Conservation (phyloP, 1,284 basidiomycete species). For the Trichosporon asahii region DNA sequence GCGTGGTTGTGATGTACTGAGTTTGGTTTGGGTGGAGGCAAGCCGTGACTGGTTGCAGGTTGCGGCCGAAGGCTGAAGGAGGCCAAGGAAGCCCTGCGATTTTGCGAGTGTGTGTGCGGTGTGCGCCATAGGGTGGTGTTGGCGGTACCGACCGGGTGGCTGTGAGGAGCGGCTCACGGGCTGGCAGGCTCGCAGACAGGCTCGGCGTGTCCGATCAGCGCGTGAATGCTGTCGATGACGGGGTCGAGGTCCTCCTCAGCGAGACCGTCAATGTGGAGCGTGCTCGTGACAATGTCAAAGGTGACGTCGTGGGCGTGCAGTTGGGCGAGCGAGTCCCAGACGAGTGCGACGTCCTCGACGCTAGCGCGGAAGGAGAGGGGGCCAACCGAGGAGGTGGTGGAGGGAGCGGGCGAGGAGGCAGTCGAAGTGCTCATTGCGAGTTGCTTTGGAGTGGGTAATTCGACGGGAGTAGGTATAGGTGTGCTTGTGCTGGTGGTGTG, state of each 20-base stretch:
- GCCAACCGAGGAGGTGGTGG: not conserved
- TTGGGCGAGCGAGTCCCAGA: not conserved
- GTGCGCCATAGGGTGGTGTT: too few species aligned
- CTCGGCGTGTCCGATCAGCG: not conserved
- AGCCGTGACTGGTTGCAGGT: too few species aligned
- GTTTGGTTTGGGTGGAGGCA: too few species aligned
- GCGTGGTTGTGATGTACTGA: too few species aligned
- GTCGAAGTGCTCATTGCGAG: not conserved
- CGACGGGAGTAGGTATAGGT: too few species aligned
- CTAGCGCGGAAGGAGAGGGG: not conserved
- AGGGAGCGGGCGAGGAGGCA: not conserved
- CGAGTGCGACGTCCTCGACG: constrained; percentile 7
- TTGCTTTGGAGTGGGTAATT: not conserved
- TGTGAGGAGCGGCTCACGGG: not conserved
- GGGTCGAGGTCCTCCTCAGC: not conserved
- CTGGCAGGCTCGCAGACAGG: not conserved
- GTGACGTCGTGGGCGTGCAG: constrained; percentile 4
- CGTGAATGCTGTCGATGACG: not conserved
- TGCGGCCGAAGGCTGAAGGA: too few species aligned
- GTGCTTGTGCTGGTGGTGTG: too few species aligned
- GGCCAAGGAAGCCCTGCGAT: too few species aligned
- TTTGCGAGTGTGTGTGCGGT: too few species aligned
- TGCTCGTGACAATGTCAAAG: constrained; percentile 1
- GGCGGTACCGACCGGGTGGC: too few species aligned
- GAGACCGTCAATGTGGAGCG: constrained; percentile 1